Evolutionary conservation across 164 flowering plant genomes (phyloP), one percentile per base, ranked within the genome.

Genomic region (Vitis rupestris): DNA sequence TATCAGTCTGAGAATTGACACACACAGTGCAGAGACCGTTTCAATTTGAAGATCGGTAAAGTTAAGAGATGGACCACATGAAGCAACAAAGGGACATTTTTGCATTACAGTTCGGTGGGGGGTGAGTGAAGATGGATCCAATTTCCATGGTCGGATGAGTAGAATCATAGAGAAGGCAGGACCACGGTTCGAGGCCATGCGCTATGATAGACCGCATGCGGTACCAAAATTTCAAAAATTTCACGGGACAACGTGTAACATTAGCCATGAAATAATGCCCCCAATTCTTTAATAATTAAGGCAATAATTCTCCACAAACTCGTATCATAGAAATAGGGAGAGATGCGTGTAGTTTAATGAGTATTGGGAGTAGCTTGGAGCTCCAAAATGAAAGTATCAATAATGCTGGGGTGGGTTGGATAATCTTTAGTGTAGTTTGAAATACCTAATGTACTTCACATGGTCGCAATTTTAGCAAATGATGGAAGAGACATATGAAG

Each of bases 401-500:
- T 53, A 53, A 53, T 11, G n/a, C 10, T 53, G 14, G 13, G 44
- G 44, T 37, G 44, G 44, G 44, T 37, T 37, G 44, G 44, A 37
- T 37, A 37, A 37, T 29, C 16, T 16, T 1, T 17, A 13, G 5
- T 44, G 11, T 61, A 53, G 61, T 10, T 62, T 52, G 7, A 64
- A 64, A 50, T 16, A 7, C 50, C 66, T 65, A 3, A 51, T 67
- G 72, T 54, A 71, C 74, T 65, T 72, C 81, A 75, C 76, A 75
- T 79, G 81, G 71, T 53, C 27, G 63, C 73, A 61, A 61, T 74
- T 72, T 59, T 75, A 64, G 72, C 68, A 50, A 79, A 79, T 79
- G 71, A 76, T 73, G 71, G 64, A 52, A 53, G 68, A 13, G 55
- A 67, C 74, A 75, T 44, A 73, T 55, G 77, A 63, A 61, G 66